These are phyloP conservation scores for Cucumis melo DNA, from an alignment of 306 rosid genomes.

Conservation along the genomic window DNA sequence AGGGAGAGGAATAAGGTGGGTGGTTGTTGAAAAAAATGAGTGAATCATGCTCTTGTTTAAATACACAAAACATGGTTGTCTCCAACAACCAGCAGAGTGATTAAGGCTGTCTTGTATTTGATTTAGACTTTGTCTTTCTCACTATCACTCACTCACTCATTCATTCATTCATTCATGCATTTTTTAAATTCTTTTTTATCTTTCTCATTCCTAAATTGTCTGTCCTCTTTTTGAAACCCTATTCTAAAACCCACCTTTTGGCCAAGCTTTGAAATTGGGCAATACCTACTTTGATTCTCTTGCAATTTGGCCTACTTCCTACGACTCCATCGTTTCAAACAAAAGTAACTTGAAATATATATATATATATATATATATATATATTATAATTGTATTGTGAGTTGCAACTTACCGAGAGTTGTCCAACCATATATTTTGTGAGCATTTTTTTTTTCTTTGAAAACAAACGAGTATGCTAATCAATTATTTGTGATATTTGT, in stretches of 20 bases:
- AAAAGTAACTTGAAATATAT: background rate
- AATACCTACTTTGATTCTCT: background rate
- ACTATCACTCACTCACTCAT: background rate
- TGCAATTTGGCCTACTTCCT: background rate
- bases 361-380: too few species aligned
- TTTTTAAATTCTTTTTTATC: too few species aligned
- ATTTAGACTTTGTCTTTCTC: background rate
- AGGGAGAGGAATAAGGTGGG: background rate
- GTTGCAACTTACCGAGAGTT: too few species aligned
- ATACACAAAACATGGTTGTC: background rate
- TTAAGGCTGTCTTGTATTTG: constrained; percentile 6
- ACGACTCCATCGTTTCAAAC: background rate
- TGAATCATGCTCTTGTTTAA: background rate
- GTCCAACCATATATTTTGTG: too few species aligned
- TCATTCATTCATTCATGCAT: background rate
- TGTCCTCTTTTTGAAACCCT: background rate
- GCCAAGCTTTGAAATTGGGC: background rate
- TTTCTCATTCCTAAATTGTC: too few species aligned
- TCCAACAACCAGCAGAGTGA: constrained; percentile 21
- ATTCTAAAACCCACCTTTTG: background rate
- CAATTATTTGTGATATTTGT: too few species aligned
- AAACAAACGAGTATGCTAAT: too few species aligned
- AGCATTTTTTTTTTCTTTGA: too few species aligned
- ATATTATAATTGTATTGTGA: too few species aligned
- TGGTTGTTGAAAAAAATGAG: background rate